Percentiles rank a stretch among this genome's conserved stretches.
Evolutionary conservation across 2,329 filamentous ascomycete species (phyloP).

Genomic region (Penicillium sp.): DNA sequence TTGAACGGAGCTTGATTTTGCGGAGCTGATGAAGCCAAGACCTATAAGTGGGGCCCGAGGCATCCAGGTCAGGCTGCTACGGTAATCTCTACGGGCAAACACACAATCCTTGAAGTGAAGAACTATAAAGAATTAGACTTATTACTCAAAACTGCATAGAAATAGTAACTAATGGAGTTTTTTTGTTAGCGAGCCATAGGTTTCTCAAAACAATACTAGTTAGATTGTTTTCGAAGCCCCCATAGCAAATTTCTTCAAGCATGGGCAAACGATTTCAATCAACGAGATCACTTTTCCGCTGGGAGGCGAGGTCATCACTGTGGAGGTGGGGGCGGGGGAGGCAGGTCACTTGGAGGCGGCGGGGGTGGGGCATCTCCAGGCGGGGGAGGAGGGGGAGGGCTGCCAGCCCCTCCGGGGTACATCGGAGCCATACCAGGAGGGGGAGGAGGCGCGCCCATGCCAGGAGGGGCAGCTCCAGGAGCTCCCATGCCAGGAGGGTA

Average conservation of each 20-base stretch:
- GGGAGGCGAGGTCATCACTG: not conserved
- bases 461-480: conserved; percentile 52
- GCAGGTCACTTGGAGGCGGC: conserved; percentile 54
- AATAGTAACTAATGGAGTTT: not conserved
- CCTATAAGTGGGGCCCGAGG: conserved; percentile 13
- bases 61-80: not conserved
- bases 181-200: conserved; percentile 4
- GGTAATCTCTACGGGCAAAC: not conserved
- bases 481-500: conserved; percentile 49
- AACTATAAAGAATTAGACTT: not conserved
- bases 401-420: conserved; percentile 39
- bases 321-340: conserved; percentile 61
- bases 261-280: conserved; percentile 20
- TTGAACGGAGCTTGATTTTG: conserved; percentile 6
- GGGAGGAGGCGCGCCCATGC: conserved; percentile 42
- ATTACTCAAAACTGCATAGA: conserved; percentile 12
- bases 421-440: conserved; percentile 46
- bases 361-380: conserved; percentile 42
- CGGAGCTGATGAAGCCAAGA: conserved; percentile 14
- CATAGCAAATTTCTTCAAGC: not conserved
- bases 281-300: not conserved
- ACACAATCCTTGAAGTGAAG: not conserved
- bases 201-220: not conserved
- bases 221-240: not conserved
- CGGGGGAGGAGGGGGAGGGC: conserved; percentile 43